These are phyloP conservation scores for Rhododendron henanense DNA, from an alignment of 148 eudicot species.

Conservation along the genomic window DNA sequence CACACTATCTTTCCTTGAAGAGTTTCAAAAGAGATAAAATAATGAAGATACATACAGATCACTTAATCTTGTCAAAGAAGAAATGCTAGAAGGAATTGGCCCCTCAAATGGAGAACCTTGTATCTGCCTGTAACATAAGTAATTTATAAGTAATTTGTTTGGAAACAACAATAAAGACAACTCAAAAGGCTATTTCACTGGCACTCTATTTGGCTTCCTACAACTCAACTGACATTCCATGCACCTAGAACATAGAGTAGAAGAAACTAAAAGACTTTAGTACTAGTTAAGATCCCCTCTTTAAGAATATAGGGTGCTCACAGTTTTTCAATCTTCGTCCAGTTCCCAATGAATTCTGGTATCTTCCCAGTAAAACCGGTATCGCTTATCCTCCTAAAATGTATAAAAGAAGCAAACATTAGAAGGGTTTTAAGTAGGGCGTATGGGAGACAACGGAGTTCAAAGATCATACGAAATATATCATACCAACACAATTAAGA, in stretches of 20 bases:
- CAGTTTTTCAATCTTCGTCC: constrained; percentile 49
- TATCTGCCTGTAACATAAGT: constrained; percentile 35
- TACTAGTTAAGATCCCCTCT: not conserved
- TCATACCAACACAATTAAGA: not conserved
- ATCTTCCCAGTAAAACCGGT: constrained; percentile 49
- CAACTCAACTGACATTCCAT: not conserved
- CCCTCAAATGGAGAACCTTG: constrained; percentile 58
- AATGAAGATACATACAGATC: constrained; percentile 40
- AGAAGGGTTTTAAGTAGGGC: not conserved
- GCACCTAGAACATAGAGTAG: not conserved
- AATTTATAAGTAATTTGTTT: not conserved
- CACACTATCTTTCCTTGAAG: not conserved
- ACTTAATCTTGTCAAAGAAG: constrained; percentile 40
- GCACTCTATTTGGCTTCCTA: not conserved
- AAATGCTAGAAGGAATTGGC: constrained; percentile 51
- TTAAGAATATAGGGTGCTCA: constrained; percentile 21
- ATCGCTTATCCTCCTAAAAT: constrained; percentile 52
- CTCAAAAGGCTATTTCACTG: not conserved
- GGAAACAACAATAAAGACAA: not conserved
- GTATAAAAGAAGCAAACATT: constrained; percentile 9
- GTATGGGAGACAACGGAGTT: not conserved
- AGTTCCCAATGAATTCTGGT: constrained; percentile 45
- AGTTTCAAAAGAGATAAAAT: not conserved
- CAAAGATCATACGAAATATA: not conserved
- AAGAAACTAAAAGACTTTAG: not conserved